A percentile compares a stretch with the other conserved stretches of the same genome.
Evolutionary conservation across 1,284 basidiomycete genomes (phyloP).

Genomic region (Sporisorium reilianum): DNA sequence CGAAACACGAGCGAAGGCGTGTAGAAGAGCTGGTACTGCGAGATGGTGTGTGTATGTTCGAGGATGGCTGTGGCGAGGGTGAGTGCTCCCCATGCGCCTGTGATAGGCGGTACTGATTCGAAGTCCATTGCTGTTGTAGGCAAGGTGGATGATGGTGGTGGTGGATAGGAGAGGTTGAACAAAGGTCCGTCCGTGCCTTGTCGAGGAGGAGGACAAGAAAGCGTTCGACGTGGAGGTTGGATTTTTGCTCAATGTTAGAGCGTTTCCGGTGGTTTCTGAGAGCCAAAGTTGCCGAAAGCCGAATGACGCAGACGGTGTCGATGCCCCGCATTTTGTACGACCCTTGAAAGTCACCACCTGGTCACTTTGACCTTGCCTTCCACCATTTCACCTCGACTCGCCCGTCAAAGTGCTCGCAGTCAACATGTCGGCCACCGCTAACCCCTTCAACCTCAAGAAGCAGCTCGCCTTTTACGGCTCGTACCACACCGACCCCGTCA

Average conservation of each 20-base stretch:
- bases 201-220: constrained; percentile 5
- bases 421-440: constrained; percentile 54
- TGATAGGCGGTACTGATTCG: constrained; percentile 63
- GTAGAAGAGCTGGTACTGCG: constrained; percentile 62
- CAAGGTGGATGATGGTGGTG: constrained; percentile 8
- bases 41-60: constrained; percentile 60
- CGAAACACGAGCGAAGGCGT: constrained; percentile 59
- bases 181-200: not conserved
- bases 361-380: not conserved
- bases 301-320: not conserved
- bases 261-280: not conserved
- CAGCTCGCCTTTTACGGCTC: constrained; percentile 65
- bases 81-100: constrained; percentile 54
- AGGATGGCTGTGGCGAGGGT: constrained; percentile 53
- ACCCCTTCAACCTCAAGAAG: constrained; percentile 52
- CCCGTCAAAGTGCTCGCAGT: no score
- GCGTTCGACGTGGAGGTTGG: constrained; percentile 10
- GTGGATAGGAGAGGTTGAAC: not conserved
- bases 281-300: not conserved
- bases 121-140: constrained; percentile 55
- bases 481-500: constrained; percentile 61
- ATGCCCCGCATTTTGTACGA: not conserved
- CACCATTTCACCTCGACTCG: not conserved
- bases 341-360: not conserved
- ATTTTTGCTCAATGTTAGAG: not conserved